Evolutionary conservation across 176 grass and related monocot species (phyloP).

Genomic region (Bromus sterilis): DNA sequence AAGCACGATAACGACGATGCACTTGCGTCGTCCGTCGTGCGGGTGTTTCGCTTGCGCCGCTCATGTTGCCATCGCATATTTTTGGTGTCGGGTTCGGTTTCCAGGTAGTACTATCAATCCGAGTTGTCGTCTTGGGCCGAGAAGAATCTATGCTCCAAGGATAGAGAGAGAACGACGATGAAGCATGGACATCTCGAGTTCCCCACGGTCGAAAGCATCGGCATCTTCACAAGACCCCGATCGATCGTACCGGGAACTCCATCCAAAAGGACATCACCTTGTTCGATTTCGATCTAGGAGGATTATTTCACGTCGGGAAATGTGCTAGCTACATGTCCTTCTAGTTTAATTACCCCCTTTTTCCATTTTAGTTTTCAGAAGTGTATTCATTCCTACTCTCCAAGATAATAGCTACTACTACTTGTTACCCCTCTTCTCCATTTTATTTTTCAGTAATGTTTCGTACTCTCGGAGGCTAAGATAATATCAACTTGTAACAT

Average conservation of each 20-base stretch:
- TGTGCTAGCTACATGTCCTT: too few relatives aligned
- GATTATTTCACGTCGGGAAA: too few relatives aligned
- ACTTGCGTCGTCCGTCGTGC: not conserved
- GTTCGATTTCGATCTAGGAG: too few relatives aligned
- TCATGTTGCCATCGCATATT: not conserved
- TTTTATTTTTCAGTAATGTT: too few relatives aligned
- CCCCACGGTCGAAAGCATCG: not conserved
- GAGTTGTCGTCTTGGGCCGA: not conserved
- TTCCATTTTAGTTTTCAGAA: too few relatives aligned
- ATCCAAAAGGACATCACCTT: not conserved
- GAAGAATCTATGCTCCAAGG: conserved; percentile 1
- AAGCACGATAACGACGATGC: not conserved
- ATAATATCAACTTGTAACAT: too few relatives aligned
- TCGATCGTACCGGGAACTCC: not conserved
- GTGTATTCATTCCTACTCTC: too few relatives aligned
- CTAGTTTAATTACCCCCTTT: too few relatives aligned
- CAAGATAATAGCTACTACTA: too few relatives aligned
- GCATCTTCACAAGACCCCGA: not conserved
- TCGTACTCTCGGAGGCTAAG: too few relatives aligned
- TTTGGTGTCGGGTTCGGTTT: too few relatives aligned
- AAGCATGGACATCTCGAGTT: not conserved
- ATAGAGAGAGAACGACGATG: not conserved
- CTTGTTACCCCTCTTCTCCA: too few relatives aligned
- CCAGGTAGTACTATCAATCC: not conserved
- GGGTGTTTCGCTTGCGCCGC: not conserved